Conservation (phyloP, 495 filamentous ascomycete species). For the Talaromyces trachyspermus region DNA sequence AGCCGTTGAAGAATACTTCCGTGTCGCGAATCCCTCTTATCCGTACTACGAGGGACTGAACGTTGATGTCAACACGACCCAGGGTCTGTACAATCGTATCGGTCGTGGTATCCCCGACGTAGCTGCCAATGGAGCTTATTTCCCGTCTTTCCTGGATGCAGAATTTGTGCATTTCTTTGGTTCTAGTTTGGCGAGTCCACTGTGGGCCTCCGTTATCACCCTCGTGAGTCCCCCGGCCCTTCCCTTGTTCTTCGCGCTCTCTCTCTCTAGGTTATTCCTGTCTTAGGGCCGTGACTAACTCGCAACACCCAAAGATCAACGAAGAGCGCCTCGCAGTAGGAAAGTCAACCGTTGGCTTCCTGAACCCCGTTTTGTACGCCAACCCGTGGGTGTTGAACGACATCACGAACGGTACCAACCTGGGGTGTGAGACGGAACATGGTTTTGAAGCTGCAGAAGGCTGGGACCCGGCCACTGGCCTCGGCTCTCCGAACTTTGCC, state of each 20-base stretch:
- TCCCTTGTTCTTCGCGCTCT: no score
- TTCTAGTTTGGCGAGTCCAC: constrained; percentile 6
- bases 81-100: constrained; percentile 20
- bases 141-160: constrained; percentile 1
- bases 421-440: constrained; percentile 38
- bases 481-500: constrained; percentile 37
- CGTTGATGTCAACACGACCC: constrained; percentile 18
- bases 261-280: no score
- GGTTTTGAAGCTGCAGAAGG: constrained; percentile 43
- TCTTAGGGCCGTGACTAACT: constrained; percentile 5
- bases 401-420: constrained; percentile 38
- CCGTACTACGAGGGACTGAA: constrained; percentile 21
- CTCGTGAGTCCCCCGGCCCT: constrained; percentile 1
- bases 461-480: constrained; percentile 43
- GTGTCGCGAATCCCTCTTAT: constrained; percentile 28
- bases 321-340: constrained; percentile 38
- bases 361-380: constrained; percentile 45
- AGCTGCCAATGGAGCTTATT: constrained; percentile 16
- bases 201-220: constrained; percentile 8
- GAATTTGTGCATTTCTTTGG: constrained; percentile 8
- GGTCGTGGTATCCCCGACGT: constrained; percentile 31
- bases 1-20: constrained; percentile 31
- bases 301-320: constrained; percentile 32
- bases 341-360: constrained; percentile 43
- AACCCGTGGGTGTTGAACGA: constrained; percentile 41